Evolutionary conservation across 2,329 filamentous ascomycete genomes (phyloP).

Genomic region (Fusarium camptoceras): DNA sequence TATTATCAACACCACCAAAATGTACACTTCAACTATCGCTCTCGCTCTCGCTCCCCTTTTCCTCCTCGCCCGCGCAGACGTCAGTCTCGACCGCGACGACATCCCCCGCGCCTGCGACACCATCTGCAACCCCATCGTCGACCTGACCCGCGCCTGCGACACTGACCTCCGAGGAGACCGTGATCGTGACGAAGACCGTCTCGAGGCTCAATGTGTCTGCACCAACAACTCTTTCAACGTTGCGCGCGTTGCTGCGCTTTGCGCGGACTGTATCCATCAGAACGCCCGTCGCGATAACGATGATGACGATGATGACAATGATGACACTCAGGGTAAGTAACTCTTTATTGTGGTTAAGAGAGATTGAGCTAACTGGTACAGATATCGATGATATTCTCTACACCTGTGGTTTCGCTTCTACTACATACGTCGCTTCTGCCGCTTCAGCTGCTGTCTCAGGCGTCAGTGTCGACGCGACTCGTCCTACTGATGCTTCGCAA

Average conservation of each 20-base stretch:
- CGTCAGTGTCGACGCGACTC: slow-evolving; percentile 50
- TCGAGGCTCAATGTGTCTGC: slow-evolving; percentile 56
- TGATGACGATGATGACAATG: slow-evolving; percentile 34
- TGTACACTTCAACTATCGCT: slow-evolving; percentile 49
- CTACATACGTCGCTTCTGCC: slow-evolving; percentile 47
- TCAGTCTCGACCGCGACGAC: slow-evolving; percentile 51
- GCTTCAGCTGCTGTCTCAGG: slow-evolving; percentile 44
- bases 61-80: slow-evolving; percentile 48
- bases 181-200: slow-evolving; percentile 52
- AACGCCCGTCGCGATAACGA: slow-evolving; percentile 40
- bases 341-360: fast-evolving
- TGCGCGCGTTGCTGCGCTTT: slow-evolving; percentile 50
- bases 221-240: slow-evolving; percentile 57
- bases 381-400: slow-evolving; percentile 53
- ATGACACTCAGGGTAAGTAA: slow-evolving; percentile 42
- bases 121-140: slow-evolving; percentile 53
- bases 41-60: slow-evolving; percentile 48
- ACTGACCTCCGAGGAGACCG: slow-evolving; percentile 47
- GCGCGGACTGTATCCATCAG: slow-evolving; percentile 54
- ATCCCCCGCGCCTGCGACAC: slow-evolving; percentile 51
- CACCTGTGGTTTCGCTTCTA: slow-evolving; percentile 52
- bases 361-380: slow-evolving; percentile 18
- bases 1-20: slow-evolving; percentile 29
- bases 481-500: slow-evolving; percentile 50
- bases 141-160: slow-evolving; percentile 53